A percentile compares a stretch with the other conserved stretches of the same genome.
Evolutionary conservation across 2,329 filamentous ascomycete genomes (phyloP).

Genomic region (Pseudogymnoascus destructans): DNA sequence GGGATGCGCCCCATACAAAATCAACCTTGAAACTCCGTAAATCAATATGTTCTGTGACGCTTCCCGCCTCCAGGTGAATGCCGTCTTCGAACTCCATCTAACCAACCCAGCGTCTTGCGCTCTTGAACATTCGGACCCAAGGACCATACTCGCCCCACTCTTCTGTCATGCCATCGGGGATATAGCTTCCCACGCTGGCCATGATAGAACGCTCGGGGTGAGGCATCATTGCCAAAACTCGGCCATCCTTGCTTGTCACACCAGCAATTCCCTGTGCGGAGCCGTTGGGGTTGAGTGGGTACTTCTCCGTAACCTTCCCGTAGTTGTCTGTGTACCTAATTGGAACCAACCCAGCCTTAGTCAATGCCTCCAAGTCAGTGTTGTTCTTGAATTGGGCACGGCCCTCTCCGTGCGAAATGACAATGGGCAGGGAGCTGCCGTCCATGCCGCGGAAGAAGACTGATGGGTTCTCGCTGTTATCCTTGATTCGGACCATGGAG

Average conservation of each 20-base stretch:
- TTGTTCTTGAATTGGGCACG: slow-evolving; percentile 56
- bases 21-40: background rate
- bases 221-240: slow-evolving; percentile 61
- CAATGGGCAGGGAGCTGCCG: slow-evolving; percentile 69
- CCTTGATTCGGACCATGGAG: slow-evolving; percentile 69
- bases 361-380: slow-evolving; percentile 40
- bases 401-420: slow-evolving; percentile 83
- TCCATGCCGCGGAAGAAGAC: slow-evolving; percentile 87
- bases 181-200: slow-evolving; percentile 52
- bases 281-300: slow-evolving; percentile 77
- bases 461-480: slow-evolving; percentile 46
- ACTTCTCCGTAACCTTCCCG: slow-evolving; percentile 60
- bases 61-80: background rate
- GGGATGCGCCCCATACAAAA: background rate
- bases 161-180: slow-evolving; percentile 40
- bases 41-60: background rate
- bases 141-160: slow-evolving; percentile 59
- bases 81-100: slow-evolving; percentile 24
- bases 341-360: slow-evolving; percentile 56
- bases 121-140: slow-evolving; percentile 60
- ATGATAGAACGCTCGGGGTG: slow-evolving; percentile 60
- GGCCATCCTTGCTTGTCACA: slow-evolving; percentile 50
- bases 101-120: slow-evolving; percentile 59
- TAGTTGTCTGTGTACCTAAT: slow-evolving; percentile 80
- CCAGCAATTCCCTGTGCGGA: slow-evolving; percentile 56